Base-by-base conservation (phyloP, 441 rosid species). In the Theobroma grandiflorum region DNA sequence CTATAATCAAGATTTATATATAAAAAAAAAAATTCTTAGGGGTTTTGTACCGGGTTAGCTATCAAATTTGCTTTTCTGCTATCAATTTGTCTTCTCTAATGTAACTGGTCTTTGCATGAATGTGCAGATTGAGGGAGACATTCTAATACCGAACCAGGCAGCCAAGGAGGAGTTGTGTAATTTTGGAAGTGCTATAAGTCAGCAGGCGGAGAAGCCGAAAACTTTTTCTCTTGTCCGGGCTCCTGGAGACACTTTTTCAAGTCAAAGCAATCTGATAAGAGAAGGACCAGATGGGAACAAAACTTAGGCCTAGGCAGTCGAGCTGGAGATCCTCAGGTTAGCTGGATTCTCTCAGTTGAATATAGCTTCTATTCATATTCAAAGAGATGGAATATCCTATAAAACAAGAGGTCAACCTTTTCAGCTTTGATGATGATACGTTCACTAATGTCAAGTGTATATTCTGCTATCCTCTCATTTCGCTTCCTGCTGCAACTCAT, bases 271-370 rank as follows among this genome's bases (percentile, higher is more conserved):
- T 73, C 85, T 18, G 90, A 67, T 49, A 88, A 83, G 81, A 92
- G 82, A 88, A 87, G 89, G 81, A 89, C 83, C 79, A 79, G 88
- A 59, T 88, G 92, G 9, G 87, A 85, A 77, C 74, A 89, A 83
- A 88, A 81, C 80, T 78, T 89, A 55, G 85, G 88, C 64, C 37
- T 79, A 8, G 73, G 22, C 12, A 66, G 22, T 72, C 89, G 85
- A 82, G 81, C 47, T 82, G 82, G 81, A 87, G 82, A 90, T 78
- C 87, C 33, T 80, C 65, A 11, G 82, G 78, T 82, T 82, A 77
- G 84, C 49, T 45, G 49, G 49, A 45, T 45, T 45, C 49, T 45
- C 10, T 45, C 1, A 45, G 49, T 45, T 45, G 10, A 45, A 45
- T 45, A 45, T 6, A 0, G 49, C 45, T 45, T 45, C 49, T 45